A percentile compares a stretch with the other conserved stretches of the same genome.
phyloP scores from a whole-genome alignment of 2,329 filamentous ascomycete species.

The Ophiostoma ulmi region DNA sequence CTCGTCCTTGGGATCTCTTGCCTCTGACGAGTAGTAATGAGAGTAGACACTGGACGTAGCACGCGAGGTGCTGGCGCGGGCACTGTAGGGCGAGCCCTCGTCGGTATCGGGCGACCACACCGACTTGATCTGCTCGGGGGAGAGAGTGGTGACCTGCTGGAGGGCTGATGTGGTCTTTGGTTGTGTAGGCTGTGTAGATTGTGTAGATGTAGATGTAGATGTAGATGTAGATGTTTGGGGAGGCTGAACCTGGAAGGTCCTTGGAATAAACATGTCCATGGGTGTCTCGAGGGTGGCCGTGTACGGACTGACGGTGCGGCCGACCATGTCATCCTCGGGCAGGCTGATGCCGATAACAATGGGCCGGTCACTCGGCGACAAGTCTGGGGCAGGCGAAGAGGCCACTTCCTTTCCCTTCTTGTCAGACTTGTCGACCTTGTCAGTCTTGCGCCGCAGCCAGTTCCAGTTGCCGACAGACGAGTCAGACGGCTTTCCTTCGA shows the following conservation, averaged over 20 bases:
- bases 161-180: neutral
- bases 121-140: constrained; percentile 40
- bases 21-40: constrained; percentile 33
- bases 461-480: constrained; percentile 54
- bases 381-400: constrained; percentile 38
- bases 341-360: constrained; percentile 69
- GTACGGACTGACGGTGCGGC: constrained; percentile 48
- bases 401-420: neutral
- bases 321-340: constrained; percentile 47
- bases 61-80: constrained; percentile 32
- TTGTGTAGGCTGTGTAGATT: neutral
- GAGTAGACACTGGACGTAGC: constrained; percentile 59
- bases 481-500: constrained; percentile 52
- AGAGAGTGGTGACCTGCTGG: neutral
- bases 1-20: constrained; percentile 22
- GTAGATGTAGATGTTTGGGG: too few relatives aligned
- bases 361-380: constrained; percentile 64
- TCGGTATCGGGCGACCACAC: constrained; percentile 61
- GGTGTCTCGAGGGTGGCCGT: constrained; percentile 43
- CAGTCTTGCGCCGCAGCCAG: constrained; percentile 47
- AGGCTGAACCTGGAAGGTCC: neutral
- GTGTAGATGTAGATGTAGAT: neutral
- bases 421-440: constrained; percentile 27
- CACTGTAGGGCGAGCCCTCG: constrained; percentile 38
- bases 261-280: constrained; percentile 33